These are phyloP conservation scores for Cystofilobasidium bisporidii DNA, from an alignment of 768 basidiomycete species.

Conservation along the genomic window DNA sequence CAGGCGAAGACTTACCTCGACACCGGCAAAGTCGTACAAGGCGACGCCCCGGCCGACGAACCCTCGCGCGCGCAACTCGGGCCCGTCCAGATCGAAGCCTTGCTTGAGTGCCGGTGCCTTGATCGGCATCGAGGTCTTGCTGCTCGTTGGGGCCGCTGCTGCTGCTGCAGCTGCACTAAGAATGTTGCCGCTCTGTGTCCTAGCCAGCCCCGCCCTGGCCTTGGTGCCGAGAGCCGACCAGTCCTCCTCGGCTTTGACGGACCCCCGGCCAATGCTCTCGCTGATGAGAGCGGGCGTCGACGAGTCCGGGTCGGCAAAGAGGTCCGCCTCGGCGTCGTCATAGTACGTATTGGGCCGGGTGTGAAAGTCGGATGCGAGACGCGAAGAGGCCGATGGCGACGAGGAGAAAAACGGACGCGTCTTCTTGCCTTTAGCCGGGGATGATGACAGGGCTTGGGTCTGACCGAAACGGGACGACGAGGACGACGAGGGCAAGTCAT, in stretches of 20 bases:
- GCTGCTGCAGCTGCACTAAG: not conserved
- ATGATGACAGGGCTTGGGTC: not conserved
- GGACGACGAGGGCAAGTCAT: not conserved
- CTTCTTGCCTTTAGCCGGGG: conserved; percentile 10
- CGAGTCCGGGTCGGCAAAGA: not conserved
- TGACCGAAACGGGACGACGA: not conserved
- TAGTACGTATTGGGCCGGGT: not conserved
- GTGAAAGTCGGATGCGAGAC: not conserved
- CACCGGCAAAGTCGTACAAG: conserved; percentile 12
- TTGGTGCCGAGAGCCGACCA: conserved; percentile 12
- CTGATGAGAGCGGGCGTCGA: not conserved
- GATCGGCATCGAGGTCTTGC: no score
- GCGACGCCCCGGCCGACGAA: conserved; percentile 14
- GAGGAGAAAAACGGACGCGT: conserved; percentile 10
- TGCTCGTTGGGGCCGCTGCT: conserved; percentile 10
- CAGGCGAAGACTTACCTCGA: conserved; percentile 4
- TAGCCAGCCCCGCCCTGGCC: conserved; percentile 9
- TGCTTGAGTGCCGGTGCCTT: not conserved
- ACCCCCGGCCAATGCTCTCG: not conserved
- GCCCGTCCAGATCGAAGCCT: not conserved
- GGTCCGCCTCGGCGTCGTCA: not conserved
- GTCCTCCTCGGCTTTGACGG: conserved; percentile 14
- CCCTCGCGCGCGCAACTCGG: not conserved
- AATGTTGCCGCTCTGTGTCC: conserved; percentile 19
- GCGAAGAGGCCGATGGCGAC: not conserved